These are phyloP conservation scores for Euphorbia celastroides DNA, from an alignment of 441 rosid species.

Conservation along the genomic window DNA sequence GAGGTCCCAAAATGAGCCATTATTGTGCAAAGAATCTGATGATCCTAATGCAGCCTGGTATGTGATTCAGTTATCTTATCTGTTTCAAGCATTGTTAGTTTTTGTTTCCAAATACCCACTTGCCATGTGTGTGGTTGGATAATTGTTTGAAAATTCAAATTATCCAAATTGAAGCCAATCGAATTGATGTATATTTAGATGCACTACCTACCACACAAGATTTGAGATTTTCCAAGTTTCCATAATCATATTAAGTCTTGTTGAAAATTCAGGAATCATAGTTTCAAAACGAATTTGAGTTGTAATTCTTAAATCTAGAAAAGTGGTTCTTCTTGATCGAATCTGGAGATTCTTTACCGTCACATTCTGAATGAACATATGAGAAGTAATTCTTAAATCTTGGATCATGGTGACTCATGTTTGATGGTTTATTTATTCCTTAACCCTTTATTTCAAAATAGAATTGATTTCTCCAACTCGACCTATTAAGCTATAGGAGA, in stretches of 20 bases:
- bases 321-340: too few species aligned
- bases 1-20: slow-evolving; percentile 64
- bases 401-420: neutral
- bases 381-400: neutral
- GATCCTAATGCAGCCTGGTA: slow-evolving; percentile 95
- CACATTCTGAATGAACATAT: neutral
- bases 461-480: neutral
- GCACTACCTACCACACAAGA: neutral
- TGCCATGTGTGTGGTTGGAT: neutral
- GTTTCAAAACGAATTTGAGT: neutral
- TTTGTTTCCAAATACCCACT: neutral
- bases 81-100: too few species aligned
- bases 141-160: neutral
- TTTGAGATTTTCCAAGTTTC: neutral
- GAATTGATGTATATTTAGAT: neutral
- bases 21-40: slow-evolving; percentile 69
- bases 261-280: neutral
- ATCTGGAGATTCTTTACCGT: neutral
- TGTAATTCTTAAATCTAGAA: neutral
- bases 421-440: neutral
- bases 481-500: neutral
- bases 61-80: too few species aligned
- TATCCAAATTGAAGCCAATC: neutral
- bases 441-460: neutral
- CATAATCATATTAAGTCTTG: neutral